Evolutionary conservation across 148 eudicot genomes (phyloP), one percentile per base, ranked within the genome.

Genomic region (Camellia sinensis): DNA sequence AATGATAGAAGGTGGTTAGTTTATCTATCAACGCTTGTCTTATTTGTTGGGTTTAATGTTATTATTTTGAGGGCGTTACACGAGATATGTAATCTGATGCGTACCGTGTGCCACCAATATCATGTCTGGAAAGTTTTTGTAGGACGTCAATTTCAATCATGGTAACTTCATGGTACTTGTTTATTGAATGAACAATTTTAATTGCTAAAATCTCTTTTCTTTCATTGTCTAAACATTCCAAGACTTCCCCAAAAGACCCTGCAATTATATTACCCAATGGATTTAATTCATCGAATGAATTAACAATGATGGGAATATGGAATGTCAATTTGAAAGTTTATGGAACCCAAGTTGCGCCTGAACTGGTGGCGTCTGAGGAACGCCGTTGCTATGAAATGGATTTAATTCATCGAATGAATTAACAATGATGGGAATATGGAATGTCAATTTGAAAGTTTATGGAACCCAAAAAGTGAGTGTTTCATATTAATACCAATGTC

Each of bases 231-330:
- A 87, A 67, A 78, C 91, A 89, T 82, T 89, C 89, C 69, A 89
- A 80, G 56, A 89, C 89, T 83, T 82, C 87, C 70, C 89, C 91
- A 80, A 89, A 89, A 78, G 91, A 87, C 67, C 91, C 91, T 89
- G 85, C 77, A 83, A 59, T 74, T 68, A 15, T 78, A 68, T 59
- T 37, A 12, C 19, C 0, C n/a, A 14, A 46, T 46, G 6, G 17
- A 52, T 48, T 48, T 29, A 29, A 73, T 1, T 64, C 45, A 67
- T 14, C 5, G 18, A 73, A 46, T 45, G 11, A 8, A n/a, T n/a
- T n/a, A n/a, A n/a, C n/a, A n/a, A 43, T 57, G 46, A 71, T 12
- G 7, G 57, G 48, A 19, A 71, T 71, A 45, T 0, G 5, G 14
- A 71, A 71, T 48, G 17, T 10, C 22, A 46, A 46, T 14, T 74